These are phyloP conservation scores for Vinca minor DNA, from an alignment of 257 asterid species.

Conservation along the genomic window DNA sequence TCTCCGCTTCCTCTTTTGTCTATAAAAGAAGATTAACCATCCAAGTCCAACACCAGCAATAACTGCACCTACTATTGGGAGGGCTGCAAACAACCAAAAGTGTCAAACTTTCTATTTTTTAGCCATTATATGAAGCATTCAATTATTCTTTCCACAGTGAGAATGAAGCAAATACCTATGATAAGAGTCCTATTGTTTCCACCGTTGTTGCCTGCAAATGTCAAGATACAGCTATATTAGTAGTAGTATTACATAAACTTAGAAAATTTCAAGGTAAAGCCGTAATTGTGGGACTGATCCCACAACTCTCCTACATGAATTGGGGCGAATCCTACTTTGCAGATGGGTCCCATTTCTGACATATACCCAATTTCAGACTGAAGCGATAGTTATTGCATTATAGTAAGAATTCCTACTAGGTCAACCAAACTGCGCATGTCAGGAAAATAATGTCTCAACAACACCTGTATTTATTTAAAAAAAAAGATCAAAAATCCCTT, in stretches of 20 bases:
- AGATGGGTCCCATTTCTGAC: too few relatives aligned
- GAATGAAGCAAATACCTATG: constrained; percentile 22
- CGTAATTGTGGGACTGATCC: too few relatives aligned
- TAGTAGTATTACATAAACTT: background rate
- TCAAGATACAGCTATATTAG: background rate
- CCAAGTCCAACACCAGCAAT: constrained; percentile 55
- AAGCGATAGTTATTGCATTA: too few relatives aligned
- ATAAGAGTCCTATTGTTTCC: background rate
- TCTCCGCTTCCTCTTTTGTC: constrained; percentile 37
- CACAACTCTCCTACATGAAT: too few relatives aligned
- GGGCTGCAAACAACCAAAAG: constrained; percentile 39
- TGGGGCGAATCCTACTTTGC: too few relatives aligned
- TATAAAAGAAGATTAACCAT: constrained; percentile 46
- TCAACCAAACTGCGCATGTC: too few relatives aligned
- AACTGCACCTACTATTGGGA: constrained; percentile 47
- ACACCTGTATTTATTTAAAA: too few relatives aligned
- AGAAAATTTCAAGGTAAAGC: constrained; percentile 34
- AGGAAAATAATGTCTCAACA: too few relatives aligned
- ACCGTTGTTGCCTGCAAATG: constrained; percentile 5
- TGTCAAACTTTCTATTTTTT: background rate
- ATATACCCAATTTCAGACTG: too few relatives aligned
- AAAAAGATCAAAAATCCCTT: too few relatives aligned
- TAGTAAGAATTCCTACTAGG: too few relatives aligned
- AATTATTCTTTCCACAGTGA: background rate
- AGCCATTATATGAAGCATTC: background rate